Conservation (phyloP, 2,329 filamentous ascomycete species). For the Ophiostoma himal-ulmi region DNA sequence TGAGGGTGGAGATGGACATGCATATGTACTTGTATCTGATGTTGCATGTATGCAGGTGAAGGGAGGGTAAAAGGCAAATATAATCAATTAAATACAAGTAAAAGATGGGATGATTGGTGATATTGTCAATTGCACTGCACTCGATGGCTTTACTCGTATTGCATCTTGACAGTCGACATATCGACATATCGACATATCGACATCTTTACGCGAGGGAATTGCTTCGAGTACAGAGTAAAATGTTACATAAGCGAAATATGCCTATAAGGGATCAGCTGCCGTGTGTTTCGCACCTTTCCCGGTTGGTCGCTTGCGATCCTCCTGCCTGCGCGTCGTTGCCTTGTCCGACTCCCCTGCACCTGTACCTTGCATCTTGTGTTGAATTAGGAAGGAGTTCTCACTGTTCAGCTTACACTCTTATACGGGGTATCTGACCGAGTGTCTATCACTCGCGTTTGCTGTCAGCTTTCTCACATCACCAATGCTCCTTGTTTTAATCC, state of each 20-base stretch:
- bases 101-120: no score
- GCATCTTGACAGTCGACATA: no score
- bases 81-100: no score
- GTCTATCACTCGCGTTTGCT: no score
- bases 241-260: background rate
- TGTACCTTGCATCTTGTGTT: background rate
- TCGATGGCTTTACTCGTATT: no score
- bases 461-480: no score
- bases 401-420: background rate
- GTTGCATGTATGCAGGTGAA: background rate
- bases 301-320: background rate
- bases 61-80: background rate
- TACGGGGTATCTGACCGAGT: no score
- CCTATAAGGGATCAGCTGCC: background rate
- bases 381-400: background rate
- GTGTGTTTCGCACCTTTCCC: background rate
- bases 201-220: no score
- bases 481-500: background rate
- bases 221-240: no score
- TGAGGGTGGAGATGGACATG: background rate
- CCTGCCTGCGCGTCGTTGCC: background rate
- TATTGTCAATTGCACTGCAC: no score
- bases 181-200: no score
- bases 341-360: background rate
- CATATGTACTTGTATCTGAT: background rate